Conservation (phyloP, 2,329 filamentous ascomycete species). For the Fusarium sp. region DNA sequence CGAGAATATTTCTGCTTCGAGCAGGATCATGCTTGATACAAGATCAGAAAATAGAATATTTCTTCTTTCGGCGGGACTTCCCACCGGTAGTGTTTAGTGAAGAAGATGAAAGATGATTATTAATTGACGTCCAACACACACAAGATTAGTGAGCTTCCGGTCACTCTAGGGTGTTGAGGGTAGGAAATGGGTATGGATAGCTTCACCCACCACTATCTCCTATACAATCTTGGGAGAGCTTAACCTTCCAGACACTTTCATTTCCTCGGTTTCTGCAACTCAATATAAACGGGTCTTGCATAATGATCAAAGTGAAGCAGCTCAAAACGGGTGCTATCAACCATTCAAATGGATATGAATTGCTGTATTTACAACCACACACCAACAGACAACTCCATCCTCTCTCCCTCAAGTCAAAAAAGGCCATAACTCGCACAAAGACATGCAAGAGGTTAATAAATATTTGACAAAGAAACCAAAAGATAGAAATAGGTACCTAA, state of each 20-base stretch:
- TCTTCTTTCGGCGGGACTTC: not conserved
- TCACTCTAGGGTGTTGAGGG: not conserved
- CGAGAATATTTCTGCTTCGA: not conserved
- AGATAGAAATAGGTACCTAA: constrained; percentile 1
- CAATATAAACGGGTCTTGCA: not conserved
- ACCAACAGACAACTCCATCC: not conserved
- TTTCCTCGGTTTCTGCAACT: not conserved
- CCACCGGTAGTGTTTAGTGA: no score
- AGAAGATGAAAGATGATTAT: not conserved
- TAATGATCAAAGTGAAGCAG: not conserved
- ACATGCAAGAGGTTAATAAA: not conserved
- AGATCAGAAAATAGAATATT: not conserved
- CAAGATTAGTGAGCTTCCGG: not conserved
- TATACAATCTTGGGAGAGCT: not conserved
- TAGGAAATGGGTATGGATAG: not conserved
- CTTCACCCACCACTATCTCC: not conserved
- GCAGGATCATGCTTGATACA: not conserved
- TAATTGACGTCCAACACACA: not conserved
- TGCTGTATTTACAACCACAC: not conserved
- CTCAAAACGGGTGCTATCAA: not conserved
- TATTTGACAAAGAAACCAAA: constrained; percentile 16
- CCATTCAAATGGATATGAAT: not conserved
- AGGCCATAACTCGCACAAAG: constrained; percentile 8
- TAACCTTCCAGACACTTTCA: not conserved
- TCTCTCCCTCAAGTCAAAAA: not conserved